Evolutionary conservation across 164 flowering plant species (phyloP), one percentile per base, ranked within the genome.

Genomic region (Buxus sempervirens): DNA sequence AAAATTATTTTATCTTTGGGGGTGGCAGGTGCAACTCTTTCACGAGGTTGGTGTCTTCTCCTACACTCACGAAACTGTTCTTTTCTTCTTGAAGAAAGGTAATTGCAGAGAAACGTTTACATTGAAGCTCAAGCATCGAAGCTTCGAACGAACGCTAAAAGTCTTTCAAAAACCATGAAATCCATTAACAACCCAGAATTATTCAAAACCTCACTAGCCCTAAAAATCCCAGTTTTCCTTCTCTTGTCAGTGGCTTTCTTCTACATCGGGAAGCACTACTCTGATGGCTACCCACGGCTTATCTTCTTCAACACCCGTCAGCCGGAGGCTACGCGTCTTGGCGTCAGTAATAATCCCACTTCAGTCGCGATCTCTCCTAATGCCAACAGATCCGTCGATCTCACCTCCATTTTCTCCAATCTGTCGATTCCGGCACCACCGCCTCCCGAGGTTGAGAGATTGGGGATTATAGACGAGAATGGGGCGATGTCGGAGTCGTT

Each of bases 401-500:
- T 55, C 51, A 8, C 62, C 28, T 22, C 57, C 45, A 32, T 62
- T 45, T 8, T n/a, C 41, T 54, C 71, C 64, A 73, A 42, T 27
- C 78, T 51, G 36, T 23, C 58, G 4, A 55, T 64, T 5, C 62
- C 68, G 13, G 65, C 80, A 18, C 70, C 73, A 0, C 61, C 73
- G 28, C 69, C 78, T 9, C 63, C 67, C 60, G 76, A 5, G 48
- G 62, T 71, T 68, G 74, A 67, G 49, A 71, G 74, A 59, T 68
- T 60, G 48, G 90, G 90, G 48, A 72, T 83, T 12, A 53, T 86
- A 0, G 85, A 86, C 58, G 85, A 80, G 65, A 82, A 61, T 25
- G 90, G 90, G 20, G 69, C 71, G 16, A 86, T 86, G 88, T 12
- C 83, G 54, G 75, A 69, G 8, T 70, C 80, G 4, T 86, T 86